Base-by-base conservation (phyloP, 2,329 filamentous ascomycete species). In the Ophiostoma pallidulum region DNA sequence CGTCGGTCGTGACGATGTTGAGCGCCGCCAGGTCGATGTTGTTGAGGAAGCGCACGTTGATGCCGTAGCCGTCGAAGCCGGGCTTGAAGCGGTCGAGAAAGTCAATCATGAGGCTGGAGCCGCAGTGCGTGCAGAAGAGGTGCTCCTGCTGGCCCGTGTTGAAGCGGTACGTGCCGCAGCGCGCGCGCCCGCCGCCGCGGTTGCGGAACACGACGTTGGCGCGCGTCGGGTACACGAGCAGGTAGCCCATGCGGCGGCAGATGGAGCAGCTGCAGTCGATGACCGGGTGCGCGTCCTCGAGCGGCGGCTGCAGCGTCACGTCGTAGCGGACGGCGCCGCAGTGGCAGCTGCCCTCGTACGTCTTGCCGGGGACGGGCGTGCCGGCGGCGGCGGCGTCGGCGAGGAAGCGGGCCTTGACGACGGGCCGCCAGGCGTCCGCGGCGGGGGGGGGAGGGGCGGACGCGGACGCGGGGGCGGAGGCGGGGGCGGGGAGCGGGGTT, bases 191-290 rank as follows among this genome's bases (percentile, higher is more conserved):
- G 51, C 69, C 62, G 50, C 71, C 66, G 24, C 33, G 31, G 35
- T 43, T 45, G 36, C 22, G 36, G 66, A 68, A 73, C 10, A 55
- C 58, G 37, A 73, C 64, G 31, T 70, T 57, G 3, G 62, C 56
- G 32, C 66, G 63, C 2, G 52, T 24, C 9, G 68, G 65, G 52
- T 73, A 74, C 37, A 75, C 63, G 24, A 76, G 62, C 20, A 76
- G 61, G 50, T 75, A 75, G 0, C 74, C 74, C 31, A 69, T 66
- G n/a, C 70, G 65, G 1, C 61, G 58, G 56, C 74, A 77, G 49
- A 71, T 70, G 31, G 73, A 77, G 59, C 75, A 78, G 56, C 70
- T 74, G 64, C 75, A 78, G 18, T 66, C 57, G n/a, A 70, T 40
- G 4, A 74, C 65, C 50, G 64, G 60, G 52, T 70, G 63, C 24